Evolutionary conservation across 768 basidiomycete genomes (phyloP).

Genomic region (Suillus subaureus): DNA sequence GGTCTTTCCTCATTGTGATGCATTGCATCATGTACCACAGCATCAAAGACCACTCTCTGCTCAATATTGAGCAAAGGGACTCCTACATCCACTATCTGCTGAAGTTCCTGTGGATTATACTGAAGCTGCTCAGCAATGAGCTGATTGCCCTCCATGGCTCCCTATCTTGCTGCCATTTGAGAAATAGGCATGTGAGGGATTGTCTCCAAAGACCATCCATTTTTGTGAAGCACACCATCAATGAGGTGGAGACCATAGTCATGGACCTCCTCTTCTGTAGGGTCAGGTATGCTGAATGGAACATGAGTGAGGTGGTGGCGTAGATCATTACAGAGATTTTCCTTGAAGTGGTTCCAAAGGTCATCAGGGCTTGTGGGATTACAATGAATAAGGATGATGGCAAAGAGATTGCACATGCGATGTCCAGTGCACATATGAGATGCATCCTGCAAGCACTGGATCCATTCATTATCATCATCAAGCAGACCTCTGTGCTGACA

Average conservation of each 20-base stretch:
- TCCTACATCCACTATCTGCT: not conserved
- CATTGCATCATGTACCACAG: constrained; percentile 30
- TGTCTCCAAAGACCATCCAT: constrained; percentile 12
- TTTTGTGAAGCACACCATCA: constrained; percentile 23
- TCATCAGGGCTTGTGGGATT: constrained; percentile 32
- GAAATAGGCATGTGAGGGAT: constrained; percentile 23
- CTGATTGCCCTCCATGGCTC: constrained; percentile 15
- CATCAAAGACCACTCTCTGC: constrained; percentile 31
- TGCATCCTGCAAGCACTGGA: constrained; percentile 45
- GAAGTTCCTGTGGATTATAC: not conserved
- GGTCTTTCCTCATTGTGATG: constrained; percentile 5
- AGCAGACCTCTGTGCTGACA: constrained; percentile 45
- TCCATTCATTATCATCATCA: constrained; percentile 51
- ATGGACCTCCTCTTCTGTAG: constrained; percentile 35
- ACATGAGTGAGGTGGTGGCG: constrained; percentile 15
- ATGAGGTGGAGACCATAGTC: constrained; percentile 48
- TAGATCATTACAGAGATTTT: constrained; percentile 46
- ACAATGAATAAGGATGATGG: constrained; percentile 39
- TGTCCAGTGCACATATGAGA: constrained; percentile 38
- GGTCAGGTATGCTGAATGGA: constrained; percentile 13
- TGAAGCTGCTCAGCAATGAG: constrained; percentile 19
- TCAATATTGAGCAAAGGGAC: constrained; percentile 29
- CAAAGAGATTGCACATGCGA: constrained; percentile 41
- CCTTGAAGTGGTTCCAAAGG: constrained; percentile 39
- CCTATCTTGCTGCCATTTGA: constrained; percentile 17